Percentiles rank a stretch among this genome's conserved stretches.
These are phyloP conservation scores for Pseudotsuga menziesii DNA, from an alignment of 75 land plant species.

Conservation along the genomic window DNA sequence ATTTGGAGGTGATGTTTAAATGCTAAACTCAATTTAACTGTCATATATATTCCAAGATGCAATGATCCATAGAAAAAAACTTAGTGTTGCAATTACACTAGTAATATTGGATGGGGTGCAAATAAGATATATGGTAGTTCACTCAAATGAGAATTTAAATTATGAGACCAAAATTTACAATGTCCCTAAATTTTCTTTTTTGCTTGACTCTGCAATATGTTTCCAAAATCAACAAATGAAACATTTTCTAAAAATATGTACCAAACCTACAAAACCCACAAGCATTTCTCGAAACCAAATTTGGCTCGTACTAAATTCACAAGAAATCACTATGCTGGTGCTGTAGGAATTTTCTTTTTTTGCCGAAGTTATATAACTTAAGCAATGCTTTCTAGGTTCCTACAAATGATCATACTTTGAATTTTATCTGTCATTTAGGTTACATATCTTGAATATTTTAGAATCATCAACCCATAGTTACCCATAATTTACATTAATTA, in stretches of 20 bases:
- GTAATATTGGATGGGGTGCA: neutral
- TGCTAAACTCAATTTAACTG: neutral
- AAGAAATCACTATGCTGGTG: constrained; percentile 89
- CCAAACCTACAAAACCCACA: constrained; percentile 69
- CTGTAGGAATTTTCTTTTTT: constrained; percentile 38
- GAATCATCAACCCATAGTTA: no score
- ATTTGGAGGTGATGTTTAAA: neutral
- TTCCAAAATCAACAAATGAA: constrained; percentile 91
- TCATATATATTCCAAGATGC: no score
- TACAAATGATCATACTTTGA: neutral
- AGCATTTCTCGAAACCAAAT: constrained; percentile 87
- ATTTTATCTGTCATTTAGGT: constrained; percentile 40
- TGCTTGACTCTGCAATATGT: constrained; percentile 57
- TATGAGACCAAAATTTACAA: neutral
- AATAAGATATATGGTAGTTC: no score
- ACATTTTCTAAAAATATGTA: no score
- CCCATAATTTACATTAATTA: no score
- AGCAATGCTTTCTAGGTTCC: no score
- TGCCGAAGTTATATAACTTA: no score
- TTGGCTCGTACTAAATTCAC: constrained; percentile 85
- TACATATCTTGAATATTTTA: no score
- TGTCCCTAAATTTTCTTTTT: neutral
- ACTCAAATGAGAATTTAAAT: no score
- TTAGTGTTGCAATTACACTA: no score
- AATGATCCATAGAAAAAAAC: no score